Base-by-base conservation (phyloP, 768 basidiomycete species). In the Sarcodon sp. region DNA sequence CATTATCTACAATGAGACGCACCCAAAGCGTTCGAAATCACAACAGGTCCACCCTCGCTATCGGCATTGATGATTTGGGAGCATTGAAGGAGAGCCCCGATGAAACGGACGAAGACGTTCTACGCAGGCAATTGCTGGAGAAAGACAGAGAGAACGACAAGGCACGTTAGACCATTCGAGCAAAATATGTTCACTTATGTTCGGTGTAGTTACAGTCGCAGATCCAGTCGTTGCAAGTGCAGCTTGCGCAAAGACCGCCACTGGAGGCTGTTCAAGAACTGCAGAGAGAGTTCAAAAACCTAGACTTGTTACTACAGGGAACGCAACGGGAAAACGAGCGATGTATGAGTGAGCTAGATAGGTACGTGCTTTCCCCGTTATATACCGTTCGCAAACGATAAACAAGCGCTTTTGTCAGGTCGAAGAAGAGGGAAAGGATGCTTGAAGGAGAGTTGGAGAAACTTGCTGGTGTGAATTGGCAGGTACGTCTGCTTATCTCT, bases 301-400 rank as follows among this genome's bases (percentile, higher is more conserved):
- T 88, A 1, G 87, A 88, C 35, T 67, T 90, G 13, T 67, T 90
- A 3, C 63, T 88, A 0, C 76, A 84, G 50, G 87, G 87, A 0
- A 89, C 87, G 0, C 86, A 88, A 53, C 68, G 86, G 45, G 88
- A 91, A 66, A 91, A 91, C 56, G 87, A 89, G 55, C 71, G 82
- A 44, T 83, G 80, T 52, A 89, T 90, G 87, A 70, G 76, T 0
- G 85, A 88, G 50, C 68, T 87, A 3, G 87, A 89, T 48, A 70
- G 80, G 83, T 80, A 49, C 45, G 68, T 64, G 15, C 13, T 27
- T n/a, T 15, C n/a, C 7, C 33, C 16, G 16, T 31, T 6, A 21
- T 16, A 21, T 18, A 39, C 38, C 21, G 21, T 27, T 3, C 4
- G 4, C 4, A 27, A 27, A 3, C 4, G 4, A 27, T 27, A 4